Conservation (phyloP, 2,329 filamentous ascomycete genomes). For the Trichoderma sp. region DNA sequence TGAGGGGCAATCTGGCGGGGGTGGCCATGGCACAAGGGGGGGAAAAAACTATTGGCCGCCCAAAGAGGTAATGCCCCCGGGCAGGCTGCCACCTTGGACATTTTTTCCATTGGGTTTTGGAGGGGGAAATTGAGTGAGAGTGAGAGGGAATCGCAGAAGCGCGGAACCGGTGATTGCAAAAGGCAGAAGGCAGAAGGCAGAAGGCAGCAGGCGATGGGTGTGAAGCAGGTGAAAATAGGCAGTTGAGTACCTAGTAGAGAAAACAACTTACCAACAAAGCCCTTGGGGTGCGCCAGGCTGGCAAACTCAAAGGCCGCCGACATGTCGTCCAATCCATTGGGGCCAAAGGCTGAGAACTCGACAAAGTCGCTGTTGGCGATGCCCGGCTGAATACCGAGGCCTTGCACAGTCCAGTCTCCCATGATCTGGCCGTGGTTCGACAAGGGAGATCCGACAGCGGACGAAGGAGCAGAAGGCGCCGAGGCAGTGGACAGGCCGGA, state of each 20-base stretch:
- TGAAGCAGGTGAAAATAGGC: background rate
- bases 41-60: background rate
- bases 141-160: background rate
- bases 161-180: background rate
- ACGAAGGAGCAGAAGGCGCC: conserved; percentile 63
- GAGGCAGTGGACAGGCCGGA: conserved; percentile 62
- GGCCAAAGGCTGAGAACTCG: conserved; percentile 55
- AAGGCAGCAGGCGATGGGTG: background rate
- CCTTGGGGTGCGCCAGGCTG: conserved; percentile 41
- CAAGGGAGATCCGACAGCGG: conserved; percentile 65
- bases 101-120: background rate
- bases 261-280: conserved; percentile 57
- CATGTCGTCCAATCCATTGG: conserved; percentile 50
- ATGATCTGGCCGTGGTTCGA: conserved; percentile 59
- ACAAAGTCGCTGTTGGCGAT: conserved; percentile 60
- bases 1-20: conserved; percentile 22
- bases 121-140: background rate
- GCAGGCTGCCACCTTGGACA: conserved; percentile 1
- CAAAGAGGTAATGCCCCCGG: conserved; percentile 11
- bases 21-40: background rate
- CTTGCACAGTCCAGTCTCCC: conserved; percentile 56
- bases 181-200: background rate
- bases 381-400: conserved; percentile 59
- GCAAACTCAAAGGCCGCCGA: conserved; percentile 45
- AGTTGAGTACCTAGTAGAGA: background rate